Evolutionary conservation across 1,139 yeast species (phyloP).

Genomic region (Pichia cactophila): DNA sequence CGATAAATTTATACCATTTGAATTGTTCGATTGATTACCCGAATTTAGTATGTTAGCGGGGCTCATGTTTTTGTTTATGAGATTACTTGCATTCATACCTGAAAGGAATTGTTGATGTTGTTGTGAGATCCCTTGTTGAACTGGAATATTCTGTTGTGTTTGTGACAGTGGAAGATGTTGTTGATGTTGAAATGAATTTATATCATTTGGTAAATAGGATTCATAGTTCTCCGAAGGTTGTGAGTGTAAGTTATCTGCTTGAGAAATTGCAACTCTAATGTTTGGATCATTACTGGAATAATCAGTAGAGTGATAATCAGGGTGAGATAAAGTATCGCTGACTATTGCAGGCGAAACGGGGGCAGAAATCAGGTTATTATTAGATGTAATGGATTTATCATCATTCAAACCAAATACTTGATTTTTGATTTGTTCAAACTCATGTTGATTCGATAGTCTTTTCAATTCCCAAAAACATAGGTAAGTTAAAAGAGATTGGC

Average conservation of each 20-base stretch:
- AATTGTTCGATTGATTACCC: slow-evolving; percentile 1
- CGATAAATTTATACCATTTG: slow-evolving; percentile 1
- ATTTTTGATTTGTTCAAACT: slow-evolving; percentile 23
- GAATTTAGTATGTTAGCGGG: not conserved
- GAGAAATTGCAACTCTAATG: not conserved
- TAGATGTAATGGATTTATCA: slow-evolving; percentile 3
- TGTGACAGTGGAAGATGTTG: slow-evolving; percentile 5
- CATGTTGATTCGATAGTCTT: slow-evolving; percentile 25
- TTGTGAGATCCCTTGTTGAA: not conserved
- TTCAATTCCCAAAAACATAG: slow-evolving; percentile 44
- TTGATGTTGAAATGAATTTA: not conserved
- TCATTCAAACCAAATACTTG: slow-evolving; percentile 30
- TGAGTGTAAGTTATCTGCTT: not conserved
- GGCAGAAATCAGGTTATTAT: not conserved
- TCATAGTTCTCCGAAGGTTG: not conserved
- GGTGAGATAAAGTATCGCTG: not conserved
- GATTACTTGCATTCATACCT: not conserved
- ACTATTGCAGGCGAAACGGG: not conserved
- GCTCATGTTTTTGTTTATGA: not conserved
- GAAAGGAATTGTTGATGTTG: not conserved
- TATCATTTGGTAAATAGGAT: not conserved
- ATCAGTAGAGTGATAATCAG: not conserved
- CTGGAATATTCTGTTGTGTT: not conserved
- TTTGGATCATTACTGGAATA: not conserved
- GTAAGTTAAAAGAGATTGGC: slow-evolving; percentile 43